Evolutionary conservation across 176 grass and related monocot genomes (phyloP), one percentile per base, ranked within the genome.

Genomic region (Oryza brachyantha): DNA sequence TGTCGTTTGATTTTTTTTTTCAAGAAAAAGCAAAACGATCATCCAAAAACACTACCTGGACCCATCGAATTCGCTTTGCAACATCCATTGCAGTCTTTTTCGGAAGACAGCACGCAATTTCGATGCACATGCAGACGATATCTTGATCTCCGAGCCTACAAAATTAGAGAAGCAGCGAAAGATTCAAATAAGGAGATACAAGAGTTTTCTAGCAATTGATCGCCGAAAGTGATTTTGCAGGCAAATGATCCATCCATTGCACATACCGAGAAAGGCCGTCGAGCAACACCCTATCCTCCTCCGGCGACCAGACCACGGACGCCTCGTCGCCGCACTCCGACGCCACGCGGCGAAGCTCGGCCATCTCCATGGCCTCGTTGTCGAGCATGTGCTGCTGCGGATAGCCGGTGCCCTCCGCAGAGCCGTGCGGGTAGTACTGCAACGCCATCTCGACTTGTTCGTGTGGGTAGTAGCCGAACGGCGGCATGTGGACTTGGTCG

Each of bases 31-130:
- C n/a, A n/a, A n/a, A n/a, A n/a, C n/a, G n/a, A n/a, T n/a, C n/a
- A n/a, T n/a, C n/a, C n/a, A n/a, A n/a, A 29, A 21, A 19, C 45
- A 80, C 70, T 42, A 76, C 84, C 77, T 68, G 28, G 1, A 74
- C 8, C 84, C 77, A 80, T 4, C 77, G 70, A 37, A 13, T 48
- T 34, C 84, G 61, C 29, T 38, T 46, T 0, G 77, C 84, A 7
- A 86, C 69, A 48, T 86, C 84, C 8, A 8, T 0, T 16, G 12
- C 36, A 2, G 76, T 74, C 50, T 86, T 86, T 4, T 61, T 46
- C 0, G 14, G 16, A 25, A 86, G 77, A 41, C 3, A 1, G 1
- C 2, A 58, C 27, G 77, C 61, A 21, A 74, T 74, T 16, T 1
- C 13, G 10, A 86, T 34, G 40, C 70, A 86, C 38, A 2, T 8